Conservation (phyloP, 164 flowering plant genomes). For the Vitis rupestris region DNA sequence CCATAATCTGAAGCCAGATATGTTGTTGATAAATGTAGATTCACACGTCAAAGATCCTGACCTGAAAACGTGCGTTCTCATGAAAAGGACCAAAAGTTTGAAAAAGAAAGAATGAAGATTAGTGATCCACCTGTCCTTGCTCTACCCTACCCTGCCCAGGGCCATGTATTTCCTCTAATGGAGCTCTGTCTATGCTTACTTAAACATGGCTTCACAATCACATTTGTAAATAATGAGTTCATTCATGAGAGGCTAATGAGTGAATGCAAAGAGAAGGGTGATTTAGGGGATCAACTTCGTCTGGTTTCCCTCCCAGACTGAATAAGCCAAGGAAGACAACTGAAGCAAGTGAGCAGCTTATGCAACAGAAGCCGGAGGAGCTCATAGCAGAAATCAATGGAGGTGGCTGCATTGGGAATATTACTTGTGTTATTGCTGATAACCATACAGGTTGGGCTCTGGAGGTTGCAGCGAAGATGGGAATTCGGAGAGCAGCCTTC, state of each 20-base stretch:
- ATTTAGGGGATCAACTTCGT: background rate
- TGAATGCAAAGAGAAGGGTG: conserved; percentile 5
- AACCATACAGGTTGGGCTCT: conserved; percentile 25
- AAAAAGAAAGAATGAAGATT: conserved; percentile 2
- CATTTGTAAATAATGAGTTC: conserved; percentile 35
- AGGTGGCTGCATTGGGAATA: background rate
- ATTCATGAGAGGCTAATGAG: conserved; percentile 18
- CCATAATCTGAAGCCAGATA: too few species aligned
- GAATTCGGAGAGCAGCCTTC: conserved; percentile 27
- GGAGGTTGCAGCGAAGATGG: conserved; percentile 30
- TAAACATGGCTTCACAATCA: conserved; percentile 27
- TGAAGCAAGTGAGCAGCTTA: background rate
- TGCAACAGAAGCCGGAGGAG: conserved; percentile 30
- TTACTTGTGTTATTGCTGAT: conserved; percentile 38
- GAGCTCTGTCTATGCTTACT: conserved; percentile 30
- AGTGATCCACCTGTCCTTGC: conserved; percentile 33
- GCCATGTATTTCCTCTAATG: conserved; percentile 49
- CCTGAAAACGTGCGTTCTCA: too few species aligned
- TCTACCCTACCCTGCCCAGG: conserved; percentile 45
- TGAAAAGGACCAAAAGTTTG: too few species aligned
- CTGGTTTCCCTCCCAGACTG: conserved; percentile 44
- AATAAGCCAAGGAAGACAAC: conserved; percentile 16
- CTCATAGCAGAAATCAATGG: conserved; percentile 22
- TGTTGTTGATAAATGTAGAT: too few species aligned
- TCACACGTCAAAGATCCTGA: too few species aligned